Conservation (phyloP, 768 basidiomycete species). For the Rubroboletus satanas region DNA sequence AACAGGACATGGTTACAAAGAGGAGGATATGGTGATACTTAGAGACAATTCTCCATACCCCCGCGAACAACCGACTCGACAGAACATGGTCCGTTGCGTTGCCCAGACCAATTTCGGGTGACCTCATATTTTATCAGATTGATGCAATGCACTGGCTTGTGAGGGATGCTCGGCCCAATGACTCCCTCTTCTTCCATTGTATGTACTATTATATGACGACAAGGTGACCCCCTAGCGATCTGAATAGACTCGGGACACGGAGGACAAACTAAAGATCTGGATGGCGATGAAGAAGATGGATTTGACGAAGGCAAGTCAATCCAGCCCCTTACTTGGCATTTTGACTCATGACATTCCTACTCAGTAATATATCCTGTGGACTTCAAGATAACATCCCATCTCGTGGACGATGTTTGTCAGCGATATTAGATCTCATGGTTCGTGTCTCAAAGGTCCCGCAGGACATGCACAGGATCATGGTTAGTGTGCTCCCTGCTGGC, state of each 20-base stretch:
- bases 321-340: constrained; percentile 4
- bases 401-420: constrained; percentile 82
- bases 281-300: constrained; percentile 85
- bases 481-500: constrained; percentile 72
- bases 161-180: constrained; percentile 68
- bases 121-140: constrained; percentile 37
- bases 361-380: constrained; percentile 86
- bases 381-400: constrained; percentile 61
- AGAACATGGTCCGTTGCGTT: constrained; percentile 65
- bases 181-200: constrained; percentile 92
- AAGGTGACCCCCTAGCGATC: background rate
- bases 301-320: constrained; percentile 61
- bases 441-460: constrained; percentile 24
- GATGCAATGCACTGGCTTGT: constrained; percentile 94
- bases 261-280: constrained; percentile 78
- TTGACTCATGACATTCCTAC: background rate
- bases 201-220: constrained; percentile 16
- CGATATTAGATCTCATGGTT: background rate
- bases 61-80: constrained; percentile 65
- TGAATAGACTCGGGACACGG: constrained; percentile 85
- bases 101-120: background rate
- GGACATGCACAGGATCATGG: constrained; percentile 78
- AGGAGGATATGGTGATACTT: constrained; percentile 81
- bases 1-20: constrained; percentile 50
- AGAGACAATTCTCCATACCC: constrained; percentile 69